These are phyloP conservation scores for Aurinia saxatilis DNA, from an alignment of 345 rosid genomes.

Conservation along the genomic window DNA sequence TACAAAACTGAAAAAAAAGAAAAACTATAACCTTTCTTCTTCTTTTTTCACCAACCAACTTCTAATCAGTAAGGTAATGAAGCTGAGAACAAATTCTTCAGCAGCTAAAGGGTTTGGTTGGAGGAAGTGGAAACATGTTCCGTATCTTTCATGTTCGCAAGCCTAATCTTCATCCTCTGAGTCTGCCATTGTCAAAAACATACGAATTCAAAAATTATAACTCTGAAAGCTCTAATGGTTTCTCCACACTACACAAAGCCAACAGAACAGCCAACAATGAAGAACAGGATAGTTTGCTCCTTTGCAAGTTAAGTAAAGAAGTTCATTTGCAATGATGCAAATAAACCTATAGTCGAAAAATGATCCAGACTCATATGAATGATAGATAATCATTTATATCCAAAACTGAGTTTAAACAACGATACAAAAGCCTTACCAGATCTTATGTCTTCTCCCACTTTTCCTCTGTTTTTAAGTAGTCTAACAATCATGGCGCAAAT, in stretches of 20 bases:
- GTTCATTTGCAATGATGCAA: neutral
- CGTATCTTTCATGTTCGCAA: constrained; percentile 12
- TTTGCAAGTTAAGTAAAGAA: neutral
- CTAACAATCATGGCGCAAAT: constrained; percentile 76
- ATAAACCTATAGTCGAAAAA: neutral
- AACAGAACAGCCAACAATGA: neutral
- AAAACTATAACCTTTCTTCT: constrained; percentile 9
- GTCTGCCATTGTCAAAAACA: constrained; percentile 42
- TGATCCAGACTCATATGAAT: neutral
- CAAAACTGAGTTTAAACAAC: neutral
- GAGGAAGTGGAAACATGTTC: constrained; percentile 28
- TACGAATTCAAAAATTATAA: neutral
- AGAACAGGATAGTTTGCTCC: neutral
- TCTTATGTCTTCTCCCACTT: constrained; percentile 96
- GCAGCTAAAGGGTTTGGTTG: constrained; percentile 13
- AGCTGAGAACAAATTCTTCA: constrained; percentile 4
- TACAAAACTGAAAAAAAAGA: constrained; percentile 2
- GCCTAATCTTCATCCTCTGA: constrained; percentile 91
- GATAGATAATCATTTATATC: too few species aligned
- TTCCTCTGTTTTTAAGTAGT: constrained; percentile 82
- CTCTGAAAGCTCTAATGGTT: neutral
- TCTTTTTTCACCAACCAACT: constrained; percentile 7
- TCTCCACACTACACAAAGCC: neutral
- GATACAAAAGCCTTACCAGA: constrained; percentile 54
- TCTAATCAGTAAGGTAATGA: constrained; percentile 15